A percentile compares a stretch with the other conserved stretches of the same genome.
phyloP scores from a whole-genome alignment of 2,329 filamentous ascomycete genomes.

The Trichoderma hamatum region DNA sequence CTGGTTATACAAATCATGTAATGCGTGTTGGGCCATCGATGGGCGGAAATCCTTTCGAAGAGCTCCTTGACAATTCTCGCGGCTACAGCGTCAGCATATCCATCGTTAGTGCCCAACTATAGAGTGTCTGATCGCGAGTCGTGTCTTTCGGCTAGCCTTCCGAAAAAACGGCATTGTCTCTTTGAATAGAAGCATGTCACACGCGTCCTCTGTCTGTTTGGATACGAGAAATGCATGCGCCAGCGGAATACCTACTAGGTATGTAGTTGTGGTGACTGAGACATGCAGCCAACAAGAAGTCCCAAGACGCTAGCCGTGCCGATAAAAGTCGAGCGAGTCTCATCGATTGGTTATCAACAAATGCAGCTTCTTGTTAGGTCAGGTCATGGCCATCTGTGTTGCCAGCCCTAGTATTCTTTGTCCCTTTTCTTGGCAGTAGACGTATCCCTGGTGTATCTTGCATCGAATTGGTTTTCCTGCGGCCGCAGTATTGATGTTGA shows the following conservation, averaged over 20 bases:
- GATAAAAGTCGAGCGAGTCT: slow-evolving; percentile 14
- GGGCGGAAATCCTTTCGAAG: neutral
- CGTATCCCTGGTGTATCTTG: neutral
- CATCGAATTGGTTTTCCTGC: neutral
- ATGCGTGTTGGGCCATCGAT: neutral
- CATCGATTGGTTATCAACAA: slow-evolving; percentile 10
- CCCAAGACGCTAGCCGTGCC: neutral
- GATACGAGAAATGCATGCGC: slow-evolving; percentile 4
- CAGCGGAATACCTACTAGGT: too few species aligned
- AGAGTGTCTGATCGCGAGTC: neutral
- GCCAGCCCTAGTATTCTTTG: neutral
- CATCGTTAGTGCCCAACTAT: neutral
- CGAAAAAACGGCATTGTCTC: neutral
- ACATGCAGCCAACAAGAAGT: slow-evolving; percentile 18
- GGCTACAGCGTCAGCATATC: neutral
- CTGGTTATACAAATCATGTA: neutral
- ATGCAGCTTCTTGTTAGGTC: slow-evolving; percentile 3
- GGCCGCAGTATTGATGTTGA: neutral
- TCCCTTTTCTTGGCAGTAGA: neutral
- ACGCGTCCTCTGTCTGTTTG: neutral
- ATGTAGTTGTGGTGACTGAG: neutral
- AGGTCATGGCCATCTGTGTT: neutral
- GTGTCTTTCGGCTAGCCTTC: neutral
- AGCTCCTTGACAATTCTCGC: neutral
- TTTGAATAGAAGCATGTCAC: neutral